phyloP scores from a whole-genome alignment of 2,329 filamentous ascomycete species.

The Emmonsia crescens region DNA sequence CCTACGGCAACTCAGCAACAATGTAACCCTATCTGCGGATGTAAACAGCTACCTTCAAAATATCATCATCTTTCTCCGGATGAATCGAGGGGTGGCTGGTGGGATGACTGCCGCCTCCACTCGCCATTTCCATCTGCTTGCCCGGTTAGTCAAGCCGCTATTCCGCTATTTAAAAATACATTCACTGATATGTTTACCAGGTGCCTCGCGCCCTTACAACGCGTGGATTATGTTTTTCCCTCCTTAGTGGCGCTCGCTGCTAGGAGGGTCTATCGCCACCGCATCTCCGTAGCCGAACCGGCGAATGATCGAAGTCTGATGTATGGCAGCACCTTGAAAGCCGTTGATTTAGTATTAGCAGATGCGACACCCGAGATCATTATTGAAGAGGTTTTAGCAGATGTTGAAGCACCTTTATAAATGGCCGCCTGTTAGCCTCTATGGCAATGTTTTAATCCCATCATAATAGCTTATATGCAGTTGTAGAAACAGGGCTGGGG shows the following conservation, averaged over 20 bases:
- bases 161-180: background rate
- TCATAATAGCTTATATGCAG: background rate
- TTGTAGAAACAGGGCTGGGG: background rate
- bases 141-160: slow-evolving; percentile 37
- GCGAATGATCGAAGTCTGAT: slow-evolving; percentile 77
- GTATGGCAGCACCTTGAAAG: slow-evolving; percentile 72
- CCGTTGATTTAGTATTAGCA: slow-evolving; percentile 57
- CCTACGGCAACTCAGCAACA: slow-evolving; percentile 48
- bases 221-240: slow-evolving; percentile 69
- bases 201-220: slow-evolving; percentile 71
- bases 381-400: slow-evolving; percentile 47
- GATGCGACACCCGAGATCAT: slow-evolving; percentile 45
- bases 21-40: slow-evolving; percentile 60
- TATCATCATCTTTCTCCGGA: slow-evolving; percentile 71
- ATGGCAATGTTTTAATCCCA: background rate
- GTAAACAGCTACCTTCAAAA: slow-evolving; percentile 78
- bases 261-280: slow-evolving; percentile 78
- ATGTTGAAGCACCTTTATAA: slow-evolving; percentile 47
- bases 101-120: slow-evolving; percentile 72
- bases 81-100: slow-evolving; percentile 72
- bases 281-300: slow-evolving; percentile 58
- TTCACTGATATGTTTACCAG: slow-evolving; percentile 26
- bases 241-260: slow-evolving; percentile 72
- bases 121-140: slow-evolving; percentile 59
- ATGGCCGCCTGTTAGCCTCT: background rate